Base-by-base conservation (phyloP, 2,329 filamentous ascomycete species). In the Ophiostoma australiae region DNA sequence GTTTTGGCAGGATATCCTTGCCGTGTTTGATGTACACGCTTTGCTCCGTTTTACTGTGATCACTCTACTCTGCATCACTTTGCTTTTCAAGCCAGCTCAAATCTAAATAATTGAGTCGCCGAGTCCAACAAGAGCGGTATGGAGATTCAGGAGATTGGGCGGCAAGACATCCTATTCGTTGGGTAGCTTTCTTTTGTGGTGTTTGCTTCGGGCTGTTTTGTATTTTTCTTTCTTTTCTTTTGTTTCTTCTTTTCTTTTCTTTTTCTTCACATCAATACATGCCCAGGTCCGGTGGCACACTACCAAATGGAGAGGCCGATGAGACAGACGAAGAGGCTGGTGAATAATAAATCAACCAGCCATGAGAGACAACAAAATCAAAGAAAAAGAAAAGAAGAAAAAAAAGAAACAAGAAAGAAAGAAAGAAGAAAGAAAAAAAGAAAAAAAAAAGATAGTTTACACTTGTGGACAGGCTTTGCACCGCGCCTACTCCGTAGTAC, bases 121-220 rank as follows among this genome's bases (percentile, higher is more conserved):
- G 44, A 48, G 15, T n/a, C 5, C 15, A 48, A 20, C 37, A 48
- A 48, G 2, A 48, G 44, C 44, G 17, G 44, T 48, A 48, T 48
- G 44, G 44, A 48, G 44, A 15, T 48, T 17, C 52, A 58, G 52
- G n/a, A 58, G 44, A 48, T 48, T 48, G 44, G 44, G 52, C 52
- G 52, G 52, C 52, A 58, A 23, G 52, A 27, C n/a, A 23, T 58
- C 52, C 52, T 58, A 58, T 58, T 58, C 52, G 52, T 27, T n/a
- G 52, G 52, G 10, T 27, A 13, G n/a, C 23, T 58, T 27, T 55
- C 20, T n/a, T 55, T 58, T 52, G 44, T 52, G 20, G 20, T 52
- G 44, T n/a, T 52, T 58, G 4, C 7, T 55, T 55, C 48, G 20
- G 20, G 5, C 6, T 55, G 20, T 55, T 55, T 55, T 20, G 23